Evolutionary conservation across 805 yeast genomes (phyloP).

Genomic region (Candida rishiriensis): DNA sequence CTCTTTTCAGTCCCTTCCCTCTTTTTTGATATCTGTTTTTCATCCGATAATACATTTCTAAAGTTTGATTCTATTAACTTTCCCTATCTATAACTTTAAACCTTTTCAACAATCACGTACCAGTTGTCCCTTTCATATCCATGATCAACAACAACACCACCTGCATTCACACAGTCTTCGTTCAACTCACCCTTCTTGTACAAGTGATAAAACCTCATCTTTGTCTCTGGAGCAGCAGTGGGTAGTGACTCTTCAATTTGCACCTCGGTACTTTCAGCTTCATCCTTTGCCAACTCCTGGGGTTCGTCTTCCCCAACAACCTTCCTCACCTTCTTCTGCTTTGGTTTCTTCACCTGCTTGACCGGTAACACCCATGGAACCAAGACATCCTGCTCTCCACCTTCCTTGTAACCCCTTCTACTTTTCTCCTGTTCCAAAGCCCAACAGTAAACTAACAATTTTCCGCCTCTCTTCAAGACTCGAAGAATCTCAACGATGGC

Average conservation of each 20-base stretch:
- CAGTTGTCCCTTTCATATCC: constrained; percentile 96
- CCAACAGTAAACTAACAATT: constrained; percentile 88
- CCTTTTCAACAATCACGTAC: constrained; percentile 61
- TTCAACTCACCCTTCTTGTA: constrained; percentile 81
- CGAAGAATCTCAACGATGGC: constrained; percentile 70
- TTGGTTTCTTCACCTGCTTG: constrained; percentile 22
- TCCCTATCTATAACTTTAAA: constrained; percentile 4
- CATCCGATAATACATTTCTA: no score
- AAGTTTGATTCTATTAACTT: no score
- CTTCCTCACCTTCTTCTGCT: constrained; percentile 3
- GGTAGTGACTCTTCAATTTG: constrained; percentile 11
- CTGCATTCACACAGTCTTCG: constrained; percentile 65
- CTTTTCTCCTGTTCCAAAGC: constrained; percentile 89
- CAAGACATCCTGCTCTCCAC: constrained; percentile 87
- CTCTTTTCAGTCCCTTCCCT: no score
- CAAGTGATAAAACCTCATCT: constrained; percentile 83
- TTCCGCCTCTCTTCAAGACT: constrained; percentile 52
- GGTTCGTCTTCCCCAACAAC: constrained; percentile 14
- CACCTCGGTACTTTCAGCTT: constrained; percentile 12
- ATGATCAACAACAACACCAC: constrained; percentile 56
- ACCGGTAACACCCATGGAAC: constrained; percentile 88
- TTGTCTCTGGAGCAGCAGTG: constrained; percentile 38
- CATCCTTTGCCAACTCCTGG: constrained; percentile 23
- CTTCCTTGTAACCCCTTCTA: constrained; percentile 85
- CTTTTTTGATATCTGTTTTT: no score